A percentile compares a stretch with the other conserved stretches of the same genome.
phyloP scores from a whole-genome alignment of 257 asterid genomes.

The Leonotis leonurus region DNA sequence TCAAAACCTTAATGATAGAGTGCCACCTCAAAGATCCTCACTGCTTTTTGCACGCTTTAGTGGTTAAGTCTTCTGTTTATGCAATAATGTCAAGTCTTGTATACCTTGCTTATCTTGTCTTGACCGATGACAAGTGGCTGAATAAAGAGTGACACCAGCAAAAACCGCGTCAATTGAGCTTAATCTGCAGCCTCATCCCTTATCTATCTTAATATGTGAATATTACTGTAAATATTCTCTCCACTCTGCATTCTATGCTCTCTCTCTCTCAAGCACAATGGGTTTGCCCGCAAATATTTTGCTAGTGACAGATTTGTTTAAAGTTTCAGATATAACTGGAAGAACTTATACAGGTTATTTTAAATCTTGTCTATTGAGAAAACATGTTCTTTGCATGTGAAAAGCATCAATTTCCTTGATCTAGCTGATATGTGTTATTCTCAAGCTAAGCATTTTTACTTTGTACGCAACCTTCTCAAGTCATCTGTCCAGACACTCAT shows the following conservation, averaged over 20 bases:
- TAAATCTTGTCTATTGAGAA: neutral
- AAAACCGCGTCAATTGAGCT: constrained; percentile 16
- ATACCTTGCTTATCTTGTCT: neutral
- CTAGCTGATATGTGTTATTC: neutral
- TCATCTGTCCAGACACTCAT: neutral
- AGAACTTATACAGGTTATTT: neutral
- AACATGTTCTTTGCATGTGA: neutral
- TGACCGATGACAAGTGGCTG: neutral
- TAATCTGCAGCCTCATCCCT: constrained; percentile 9
- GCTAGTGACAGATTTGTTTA: neutral
- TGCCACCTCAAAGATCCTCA: neutral
- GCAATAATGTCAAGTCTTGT: neutral
- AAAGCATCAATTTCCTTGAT: neutral
- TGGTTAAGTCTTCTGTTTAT: neutral
- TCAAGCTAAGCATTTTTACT: neutral
- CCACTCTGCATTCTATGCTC: neutral
- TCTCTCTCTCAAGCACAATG: neutral
- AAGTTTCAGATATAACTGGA: neutral
- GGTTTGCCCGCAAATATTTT: neutral
- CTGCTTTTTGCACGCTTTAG: neutral
- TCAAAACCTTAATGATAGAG: neutral
- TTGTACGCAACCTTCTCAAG: neutral
- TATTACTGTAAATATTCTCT: neutral
- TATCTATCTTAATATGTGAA: neutral
- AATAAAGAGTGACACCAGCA: constrained; percentile 3